A percentile compares a stretch with the other conserved stretches of the same genome.
These are phyloP conservation scores for Bipolaris gigantea DNA, from an alignment of 2,329 filamentous ascomycete genomes.

Conservation along the genomic window DNA sequence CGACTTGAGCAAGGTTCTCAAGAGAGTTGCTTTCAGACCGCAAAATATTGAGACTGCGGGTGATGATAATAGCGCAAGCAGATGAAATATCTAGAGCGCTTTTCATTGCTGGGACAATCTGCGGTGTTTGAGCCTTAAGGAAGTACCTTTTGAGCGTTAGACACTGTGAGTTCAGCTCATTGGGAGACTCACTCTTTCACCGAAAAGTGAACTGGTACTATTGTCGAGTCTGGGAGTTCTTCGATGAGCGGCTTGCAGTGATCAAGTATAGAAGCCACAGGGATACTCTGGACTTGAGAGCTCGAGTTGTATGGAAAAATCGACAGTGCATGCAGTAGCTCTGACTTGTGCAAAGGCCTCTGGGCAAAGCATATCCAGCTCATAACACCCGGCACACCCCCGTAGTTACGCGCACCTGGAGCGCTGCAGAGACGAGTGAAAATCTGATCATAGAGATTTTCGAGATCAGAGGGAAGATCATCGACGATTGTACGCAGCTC, in stretches of 20 bases:
- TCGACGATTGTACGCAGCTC: conserved; percentile 10
- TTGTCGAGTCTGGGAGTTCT: conserved; percentile 13
- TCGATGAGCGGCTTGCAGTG: conserved; percentile 31
- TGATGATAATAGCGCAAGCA: background rate
- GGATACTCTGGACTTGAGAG: conserved; percentile 6
- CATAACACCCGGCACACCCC: conserved; percentile 13
- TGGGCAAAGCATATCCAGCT: conserved; percentile 18
- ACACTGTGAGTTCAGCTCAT: background rate
- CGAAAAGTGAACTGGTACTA: conserved; percentile 26
- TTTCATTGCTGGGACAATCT: background rate
- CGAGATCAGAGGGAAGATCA: conserved; percentile 14
- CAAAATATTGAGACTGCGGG: background rate
- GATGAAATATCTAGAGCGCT: background rate
- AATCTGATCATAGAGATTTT: conserved; percentile 10
- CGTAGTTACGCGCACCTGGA: conserved; percentile 3
- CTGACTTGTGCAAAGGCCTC: conserved; percentile 14
- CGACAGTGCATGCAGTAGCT: conserved; percentile 12
- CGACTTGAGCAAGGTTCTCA: background rate
- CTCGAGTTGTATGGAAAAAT: background rate
- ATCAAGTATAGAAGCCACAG: conserved; percentile 21
- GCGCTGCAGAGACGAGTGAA: conserved; percentile 5
- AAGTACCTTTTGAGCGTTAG: background rate
- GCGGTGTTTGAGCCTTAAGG: background rate
- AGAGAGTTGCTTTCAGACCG: background rate
- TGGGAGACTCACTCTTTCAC: conserved; percentile 16